Evolutionary conservation across 331 rosid species (phyloP).

Genomic region (Quercus tomentella): DNA sequence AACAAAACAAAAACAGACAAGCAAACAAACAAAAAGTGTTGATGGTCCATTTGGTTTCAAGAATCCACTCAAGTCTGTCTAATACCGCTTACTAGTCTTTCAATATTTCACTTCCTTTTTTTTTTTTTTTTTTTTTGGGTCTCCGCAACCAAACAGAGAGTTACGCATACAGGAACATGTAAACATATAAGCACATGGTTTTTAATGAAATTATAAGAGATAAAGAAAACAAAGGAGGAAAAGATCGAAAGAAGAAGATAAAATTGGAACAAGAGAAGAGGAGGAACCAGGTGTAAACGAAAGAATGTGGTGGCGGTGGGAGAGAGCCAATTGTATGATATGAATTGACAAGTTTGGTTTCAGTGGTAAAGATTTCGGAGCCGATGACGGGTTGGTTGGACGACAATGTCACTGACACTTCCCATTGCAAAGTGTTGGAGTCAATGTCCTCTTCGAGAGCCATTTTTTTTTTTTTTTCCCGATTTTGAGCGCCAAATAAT

Average conservation of each 20-base stretch:
- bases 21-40: background rate
- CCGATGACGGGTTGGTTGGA: constrained; percentile 19
- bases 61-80: background rate
- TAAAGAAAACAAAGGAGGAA: background rate
- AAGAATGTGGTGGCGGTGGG: background rate
- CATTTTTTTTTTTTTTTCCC: background rate
- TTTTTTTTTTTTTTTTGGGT: too few relatives aligned
- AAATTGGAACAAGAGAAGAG: background rate
- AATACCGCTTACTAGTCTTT: background rate
- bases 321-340: too few relatives aligned
- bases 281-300: constrained; percentile 10
- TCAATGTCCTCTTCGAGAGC: background rate
- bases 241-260: background rate
- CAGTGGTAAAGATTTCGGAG: background rate
- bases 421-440: background rate
- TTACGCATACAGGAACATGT: background rate
- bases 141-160: background rate
- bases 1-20: too few relatives aligned
- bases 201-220: background rate
- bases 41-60: background rate
- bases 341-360: too few relatives aligned
- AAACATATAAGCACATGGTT: too few relatives aligned
- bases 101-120: too few relatives aligned
- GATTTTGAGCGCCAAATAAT: background rate
- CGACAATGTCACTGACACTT: background rate